Base-by-base conservation (phyloP, 1,284 basidiomycete genomes). In the Takashimella koratensis region DNA sequence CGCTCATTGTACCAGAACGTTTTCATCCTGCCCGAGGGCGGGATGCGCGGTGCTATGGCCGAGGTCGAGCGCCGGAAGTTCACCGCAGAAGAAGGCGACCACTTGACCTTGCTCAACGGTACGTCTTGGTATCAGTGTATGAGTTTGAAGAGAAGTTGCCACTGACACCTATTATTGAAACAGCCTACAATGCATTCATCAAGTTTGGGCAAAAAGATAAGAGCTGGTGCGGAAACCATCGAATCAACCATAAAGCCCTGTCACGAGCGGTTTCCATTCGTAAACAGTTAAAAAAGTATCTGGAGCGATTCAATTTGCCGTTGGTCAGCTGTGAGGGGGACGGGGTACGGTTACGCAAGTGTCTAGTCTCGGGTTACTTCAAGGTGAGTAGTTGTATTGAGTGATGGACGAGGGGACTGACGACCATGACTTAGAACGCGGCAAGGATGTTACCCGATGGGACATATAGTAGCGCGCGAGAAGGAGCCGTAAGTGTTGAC, bases 31-130 rank as follows among this genome's bases (percentile, higher is more conserved):
- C 86, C 87, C 5, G 88, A 92, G 16, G 75, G 75, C 8, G 91
- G 90, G 5, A 83, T 84, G n/a, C 81, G 84, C 13, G 89, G 87
- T 5, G 88, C 90, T 0, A 71, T 92, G 49, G 90, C 88, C 8
- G 91, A 96, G 73, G 77, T 98, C 8, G 90, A 95, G 72, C 81
- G 90, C 47, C 80, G 95, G 51, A 95, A 96, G 68, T 98, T 98
- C 66, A 95, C 91, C 0, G 92, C 93, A 0, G 90, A 96, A 74
- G 94, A 99, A 83, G 96, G 96, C 61, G 94, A 98, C 68, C 90
- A 95, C 70, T 77, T 97, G 4, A 97, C 93, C 2, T 78, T 94
- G 4, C 73, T 97, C 22, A 98, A 97, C 73, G 90, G 91, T 87
- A 65, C 25, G 78, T 57, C 43, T 43, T n/a, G n/a, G n/a, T n/a